Evolutionary conservation across 192 early-diverging fungal genomes (phyloP).

Genomic region (Lobosporangium transversale): DNA sequence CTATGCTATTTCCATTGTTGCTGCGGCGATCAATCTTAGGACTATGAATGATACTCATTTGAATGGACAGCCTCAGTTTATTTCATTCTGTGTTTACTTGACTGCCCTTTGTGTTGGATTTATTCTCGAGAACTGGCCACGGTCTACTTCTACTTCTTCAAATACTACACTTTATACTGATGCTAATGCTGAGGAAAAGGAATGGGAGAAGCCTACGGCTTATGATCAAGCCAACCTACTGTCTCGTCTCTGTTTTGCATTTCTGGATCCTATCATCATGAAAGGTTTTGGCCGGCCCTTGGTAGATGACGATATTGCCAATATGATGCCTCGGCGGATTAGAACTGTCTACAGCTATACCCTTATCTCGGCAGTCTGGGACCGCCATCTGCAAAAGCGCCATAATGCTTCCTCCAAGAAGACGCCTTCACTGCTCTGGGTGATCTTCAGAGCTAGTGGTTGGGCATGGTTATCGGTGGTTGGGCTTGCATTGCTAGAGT

Average conservation of each 20-base stretch:
- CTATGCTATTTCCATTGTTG: constrained; percentile 8
- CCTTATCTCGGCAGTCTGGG: constrained; percentile 11
- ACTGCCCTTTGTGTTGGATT: constrained; percentile 6
- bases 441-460: constrained; percentile 24
- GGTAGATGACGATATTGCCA: constrained; percentile 30
- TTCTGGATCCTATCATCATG: constrained; percentile 33
- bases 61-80: constrained; percentile 7
- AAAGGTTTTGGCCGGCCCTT: constrained; percentile 25
- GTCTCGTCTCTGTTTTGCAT: constrained; percentile 40
- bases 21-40: constrained; percentile 20
- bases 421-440: constrained; percentile 25
- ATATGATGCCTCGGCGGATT: constrained; percentile 34
- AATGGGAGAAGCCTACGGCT: constrained; percentile 22
- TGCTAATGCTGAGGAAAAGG: no score
- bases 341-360: constrained; percentile 8
- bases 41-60: constrained; percentile 13
- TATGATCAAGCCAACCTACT: constrained; percentile 51
- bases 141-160: background rate
- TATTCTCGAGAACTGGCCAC: constrained; percentile 22
- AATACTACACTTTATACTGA: background rate
- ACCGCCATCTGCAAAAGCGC: constrained; percentile 11
- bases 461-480: constrained; percentile 38
- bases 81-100: constrained; percentile 35
- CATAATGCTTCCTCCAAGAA: background rate
- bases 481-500: constrained; percentile 3